A percentile compares a stretch with the other conserved stretches of the same genome.
Evolutionary conservation across 495 filamentous ascomycete genomes (phyloP).

Genomic region (Annulohypoxylon stygium): DNA sequence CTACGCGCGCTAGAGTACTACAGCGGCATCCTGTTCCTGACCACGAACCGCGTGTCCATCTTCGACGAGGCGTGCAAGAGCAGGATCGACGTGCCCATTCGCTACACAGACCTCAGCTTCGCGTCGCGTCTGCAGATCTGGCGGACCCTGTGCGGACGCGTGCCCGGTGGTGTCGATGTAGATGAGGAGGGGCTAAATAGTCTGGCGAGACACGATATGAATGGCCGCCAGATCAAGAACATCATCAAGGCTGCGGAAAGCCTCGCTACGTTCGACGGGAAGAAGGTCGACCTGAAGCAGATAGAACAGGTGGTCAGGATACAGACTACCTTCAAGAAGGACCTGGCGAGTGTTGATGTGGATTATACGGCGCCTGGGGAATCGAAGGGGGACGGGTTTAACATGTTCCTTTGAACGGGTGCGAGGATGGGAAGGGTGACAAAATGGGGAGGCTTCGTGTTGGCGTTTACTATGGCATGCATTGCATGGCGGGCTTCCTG

Average conservation of each 20-base stretch:
- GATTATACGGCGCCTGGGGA: constrained; percentile 54
- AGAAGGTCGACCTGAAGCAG: constrained; percentile 48
- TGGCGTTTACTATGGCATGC: neutral
- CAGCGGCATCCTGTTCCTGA: constrained; percentile 62
- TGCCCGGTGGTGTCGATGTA: constrained; percentile 56
- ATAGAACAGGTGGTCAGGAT: constrained; percentile 52
- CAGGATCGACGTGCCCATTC: constrained; percentile 60
- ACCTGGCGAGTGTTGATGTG: constrained; percentile 48
- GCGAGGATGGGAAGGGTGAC: neutral
- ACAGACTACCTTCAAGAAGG: constrained; percentile 53
- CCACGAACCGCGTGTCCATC: constrained; percentile 60
- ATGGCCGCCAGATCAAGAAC: constrained; percentile 75
- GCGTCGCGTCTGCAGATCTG: constrained; percentile 57
- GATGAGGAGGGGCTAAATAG: constrained; percentile 56
- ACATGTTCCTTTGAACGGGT: constrained; percentile 51
- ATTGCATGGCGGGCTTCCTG: neutral
- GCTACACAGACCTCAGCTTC: constrained; percentile 54
- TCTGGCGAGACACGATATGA: constrained; percentile 64
- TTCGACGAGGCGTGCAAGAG: constrained; percentile 62
- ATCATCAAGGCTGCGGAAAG: constrained; percentile 67
- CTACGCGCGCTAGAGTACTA: constrained; percentile 63
- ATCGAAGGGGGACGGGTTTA: constrained; percentile 40
- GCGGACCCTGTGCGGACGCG: constrained; percentile 58
- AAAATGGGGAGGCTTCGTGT: neutral
- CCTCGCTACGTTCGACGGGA: constrained; percentile 51